Conservation (phyloP, 2,329 filamentous ascomycete genomes). For the Apiospora rasikravindrae region DNA sequence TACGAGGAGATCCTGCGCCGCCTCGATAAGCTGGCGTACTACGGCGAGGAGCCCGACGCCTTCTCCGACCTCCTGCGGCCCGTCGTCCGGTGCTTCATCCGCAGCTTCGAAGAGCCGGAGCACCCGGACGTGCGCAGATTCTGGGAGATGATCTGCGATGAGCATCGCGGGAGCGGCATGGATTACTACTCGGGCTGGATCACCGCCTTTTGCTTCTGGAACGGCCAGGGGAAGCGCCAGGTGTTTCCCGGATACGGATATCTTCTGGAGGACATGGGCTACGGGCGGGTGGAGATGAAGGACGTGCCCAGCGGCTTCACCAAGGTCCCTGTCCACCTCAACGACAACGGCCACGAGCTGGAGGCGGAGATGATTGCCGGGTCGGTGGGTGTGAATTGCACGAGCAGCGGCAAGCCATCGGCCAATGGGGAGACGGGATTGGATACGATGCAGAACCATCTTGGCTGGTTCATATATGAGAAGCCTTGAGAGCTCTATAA, state of each 20-base stretch:
- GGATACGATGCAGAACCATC: constrained; percentile 37
- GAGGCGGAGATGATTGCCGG: constrained; percentile 39
- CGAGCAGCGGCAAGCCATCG: constrained; percentile 23
- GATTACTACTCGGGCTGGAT: constrained; percentile 41
- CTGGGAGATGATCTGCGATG: constrained; percentile 31
- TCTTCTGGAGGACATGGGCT: constrained; percentile 21
- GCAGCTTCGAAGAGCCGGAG: constrained; percentile 35
- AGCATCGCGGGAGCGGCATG: constrained; percentile 32
- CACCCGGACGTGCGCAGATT: constrained; percentile 29
- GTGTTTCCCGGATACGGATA: too few relatives aligned
- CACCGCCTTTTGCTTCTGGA: constrained; percentile 42
- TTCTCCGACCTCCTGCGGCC: constrained; percentile 28
- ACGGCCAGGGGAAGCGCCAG: constrained; percentile 19
- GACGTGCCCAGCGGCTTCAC: constrained; percentile 38
- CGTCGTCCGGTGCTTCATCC: constrained; percentile 35
- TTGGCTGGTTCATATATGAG: constrained; percentile 40
- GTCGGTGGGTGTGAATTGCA: constrained; percentile 32
- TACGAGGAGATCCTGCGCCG: constrained; percentile 44
- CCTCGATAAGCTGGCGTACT: constrained; percentile 43
- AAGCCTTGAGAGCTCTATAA: neutral
- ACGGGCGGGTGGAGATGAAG: constrained; percentile 28
- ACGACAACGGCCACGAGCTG: constrained; percentile 32
- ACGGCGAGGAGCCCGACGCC: constrained; percentile 37
- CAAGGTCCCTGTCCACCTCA: constrained; percentile 35
- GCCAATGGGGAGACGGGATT: constrained; percentile 24